Base-by-base conservation (phyloP, 2,329 filamentous ascomycete genomes). In the Microsporum canis region DNA sequence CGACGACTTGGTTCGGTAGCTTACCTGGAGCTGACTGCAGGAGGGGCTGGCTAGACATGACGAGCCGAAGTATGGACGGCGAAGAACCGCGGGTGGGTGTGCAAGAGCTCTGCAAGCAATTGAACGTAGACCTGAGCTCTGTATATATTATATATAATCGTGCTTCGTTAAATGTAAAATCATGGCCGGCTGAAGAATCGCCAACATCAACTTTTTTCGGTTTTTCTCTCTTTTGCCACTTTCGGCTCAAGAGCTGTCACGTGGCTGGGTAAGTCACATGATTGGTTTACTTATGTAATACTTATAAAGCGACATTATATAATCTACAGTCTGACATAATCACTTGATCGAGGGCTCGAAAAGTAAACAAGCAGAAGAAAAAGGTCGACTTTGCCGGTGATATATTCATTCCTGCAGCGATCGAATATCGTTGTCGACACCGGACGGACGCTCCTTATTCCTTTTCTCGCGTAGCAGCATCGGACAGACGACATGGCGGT, bases 11-110 rank as follows among this genome's bases (percentile, higher is more conserved):
- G 38, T 65, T 63, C 60, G 58, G 33, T 33, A 57, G 71, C 80
- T 68, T 82, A 95, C 91, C 91, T 66, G 91, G 91, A 59, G 91
- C 88, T 59, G 90, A 92, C 74, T 96, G 91, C 68, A 99, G 89
- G 62, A 99, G 88, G 71, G 94, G 94, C 78, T 96, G 92, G 74
- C 87, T 91, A 66, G 94, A 99, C 94, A 99, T 97, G 71, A 66
- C 81, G 73, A 23, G 17, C 17, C 17, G 17, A 23, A 23, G 17
- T 23, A 43, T 6, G n/a, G 39, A n/a, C n/a, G 39, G 39, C 39
- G 17, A 43, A n/a, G 27, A 29, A 29, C 23, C 23, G 27, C 6
- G 7, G 2, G 17, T 6, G 7, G 12, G 45, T 23, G 3, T 6
- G 27, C 17, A 23, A 23, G 17, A 23, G 17, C 17, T 23, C 17